Percentiles rank a stretch among this genome's conserved stretches.
Evolutionary conservation across 306 rosid genomes (phyloP).

Genomic region (Hippophae rhamnoides): DNA sequence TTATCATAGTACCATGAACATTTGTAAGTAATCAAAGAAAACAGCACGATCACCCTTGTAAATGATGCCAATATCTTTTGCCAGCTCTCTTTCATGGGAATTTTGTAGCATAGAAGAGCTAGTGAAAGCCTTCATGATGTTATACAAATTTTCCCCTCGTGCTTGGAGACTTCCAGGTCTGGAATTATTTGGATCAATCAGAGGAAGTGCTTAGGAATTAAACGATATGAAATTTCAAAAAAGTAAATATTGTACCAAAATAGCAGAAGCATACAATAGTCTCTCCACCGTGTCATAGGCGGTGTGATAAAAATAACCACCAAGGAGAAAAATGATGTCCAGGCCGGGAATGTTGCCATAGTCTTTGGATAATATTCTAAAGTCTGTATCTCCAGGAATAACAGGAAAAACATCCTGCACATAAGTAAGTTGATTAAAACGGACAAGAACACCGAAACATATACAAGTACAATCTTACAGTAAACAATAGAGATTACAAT

Average conservation of each 20-base stretch:
- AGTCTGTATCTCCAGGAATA: conserved; percentile 98
- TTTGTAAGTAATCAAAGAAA: conserved; percentile 84
- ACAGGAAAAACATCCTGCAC: conserved; percentile 93
- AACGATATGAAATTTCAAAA: conserved; percentile 19
- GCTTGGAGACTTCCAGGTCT: conserved; percentile 99
- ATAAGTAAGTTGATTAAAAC: conserved; percentile 10
- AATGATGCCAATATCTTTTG: conserved; percentile 28
- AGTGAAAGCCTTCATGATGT: conserved; percentile 71
- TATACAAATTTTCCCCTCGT: conserved; percentile 90
- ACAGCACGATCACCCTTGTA: conserved; percentile 53
- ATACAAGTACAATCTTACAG: background rate
- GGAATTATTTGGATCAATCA: conserved; percentile 33
- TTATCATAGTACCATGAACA: conserved; percentile 71
- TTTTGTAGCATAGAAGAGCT: conserved; percentile 66
- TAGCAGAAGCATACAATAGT: conserved; percentile 66
- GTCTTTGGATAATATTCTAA: conserved; percentile 85
- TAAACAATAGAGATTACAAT: background rate
- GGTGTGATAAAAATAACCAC: conserved; percentile 98
- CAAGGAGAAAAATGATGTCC: conserved; percentile 90
- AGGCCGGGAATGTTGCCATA: conserved; percentile 90
- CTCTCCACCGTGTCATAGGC: conserved; percentile 88
- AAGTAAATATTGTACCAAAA: conserved; percentile 38
- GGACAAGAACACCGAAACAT: conserved; percentile 14
- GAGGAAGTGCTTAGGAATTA: conserved; percentile 29
- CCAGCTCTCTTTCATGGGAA: conserved; percentile 32